These are phyloP conservation scores for Elsinoe batatas DNA, from an alignment of 2,329 filamentous ascomycete genomes.

Conservation along the genomic window DNA sequence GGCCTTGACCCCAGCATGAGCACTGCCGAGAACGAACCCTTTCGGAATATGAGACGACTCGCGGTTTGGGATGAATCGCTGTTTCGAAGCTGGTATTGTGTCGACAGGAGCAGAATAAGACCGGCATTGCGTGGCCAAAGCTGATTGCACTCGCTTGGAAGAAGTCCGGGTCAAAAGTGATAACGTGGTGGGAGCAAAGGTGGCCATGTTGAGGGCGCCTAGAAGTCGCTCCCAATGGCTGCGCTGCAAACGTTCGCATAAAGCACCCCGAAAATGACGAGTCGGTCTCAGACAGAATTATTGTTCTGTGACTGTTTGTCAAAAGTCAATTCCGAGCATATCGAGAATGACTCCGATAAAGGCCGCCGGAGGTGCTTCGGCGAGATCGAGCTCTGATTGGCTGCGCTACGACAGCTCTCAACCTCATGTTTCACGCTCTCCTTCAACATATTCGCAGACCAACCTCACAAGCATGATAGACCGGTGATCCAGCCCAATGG, in stretches of 20 bases:
- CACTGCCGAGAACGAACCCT: slow-evolving; percentile 78
- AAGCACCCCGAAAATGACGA: no score
- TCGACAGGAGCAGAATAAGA: slow-evolving; percentile 51
- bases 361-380: slow-evolving; percentile 1
- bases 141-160: slow-evolving; percentile 21
- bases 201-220: not conserved
- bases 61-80: slow-evolving; percentile 76
- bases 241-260: no score
- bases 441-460: not conserved
- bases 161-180: not conserved
- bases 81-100: slow-evolving; percentile 65
- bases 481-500: slow-evolving; percentile 6
- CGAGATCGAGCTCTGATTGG: slow-evolving; percentile 9
- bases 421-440: slow-evolving; percentile 5
- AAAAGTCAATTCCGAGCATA: not conserved
- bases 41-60: slow-evolving; percentile 67
- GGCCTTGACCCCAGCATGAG: slow-evolving; percentile 87
- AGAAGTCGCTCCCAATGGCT: no score
- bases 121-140: slow-evolving; percentile 32
- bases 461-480: not conserved
- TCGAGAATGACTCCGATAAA: slow-evolving; percentile 4
- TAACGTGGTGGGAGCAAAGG: no score
- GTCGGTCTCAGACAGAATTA: no score
- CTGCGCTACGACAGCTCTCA: not conserved
- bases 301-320: not conserved